Conservation (phyloP, 2,329 filamentous ascomycete species). For the Tetracladium maxilliforme region DNA sequence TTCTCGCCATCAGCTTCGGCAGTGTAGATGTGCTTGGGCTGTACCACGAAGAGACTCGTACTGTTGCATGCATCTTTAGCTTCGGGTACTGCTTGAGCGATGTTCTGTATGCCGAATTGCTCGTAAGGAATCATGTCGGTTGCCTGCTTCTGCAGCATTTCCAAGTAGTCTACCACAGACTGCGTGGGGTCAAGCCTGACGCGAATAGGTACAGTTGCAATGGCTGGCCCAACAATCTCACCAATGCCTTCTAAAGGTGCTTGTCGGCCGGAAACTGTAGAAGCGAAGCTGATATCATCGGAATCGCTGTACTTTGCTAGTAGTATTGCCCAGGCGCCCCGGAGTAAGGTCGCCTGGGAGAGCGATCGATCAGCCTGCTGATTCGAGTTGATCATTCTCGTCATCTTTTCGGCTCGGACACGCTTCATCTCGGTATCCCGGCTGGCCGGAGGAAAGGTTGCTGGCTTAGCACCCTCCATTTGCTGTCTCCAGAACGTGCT, state of each 20-base stretch:
- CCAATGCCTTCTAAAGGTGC: conserved; percentile 13
- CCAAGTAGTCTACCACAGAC: conserved; percentile 21
- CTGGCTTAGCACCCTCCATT: too few species aligned
- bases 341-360: conserved; percentile 7
- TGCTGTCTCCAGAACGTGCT: too few species aligned
- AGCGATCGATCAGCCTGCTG: too few species aligned
- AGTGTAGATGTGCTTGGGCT: too few species aligned
- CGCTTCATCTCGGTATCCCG: too few species aligned
- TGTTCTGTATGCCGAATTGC: conserved; percentile 26
- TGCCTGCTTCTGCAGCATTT: conserved; percentile 25
- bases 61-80: conserved; percentile 1
- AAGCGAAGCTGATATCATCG: conserved; percentile 16
- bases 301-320: conserved; percentile 15
- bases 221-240: conserved; percentile 18
- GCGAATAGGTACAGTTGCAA: too few species aligned
- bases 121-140: conserved; percentile 34
- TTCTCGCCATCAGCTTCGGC: too few species aligned
- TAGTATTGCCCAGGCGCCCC: conserved; percentile 20
- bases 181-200: too few species aligned
- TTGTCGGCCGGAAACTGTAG: conserved; percentile 17
- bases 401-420: too few species aligned
- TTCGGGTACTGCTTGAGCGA: not conserved
- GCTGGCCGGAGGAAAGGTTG: too few species aligned
- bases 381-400: too few species aligned
- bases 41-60: conserved; percentile 1